phyloP scores from a whole-genome alignment of 2,329 filamentous ascomycete species.

The Fusarium euwallaceae region DNA sequence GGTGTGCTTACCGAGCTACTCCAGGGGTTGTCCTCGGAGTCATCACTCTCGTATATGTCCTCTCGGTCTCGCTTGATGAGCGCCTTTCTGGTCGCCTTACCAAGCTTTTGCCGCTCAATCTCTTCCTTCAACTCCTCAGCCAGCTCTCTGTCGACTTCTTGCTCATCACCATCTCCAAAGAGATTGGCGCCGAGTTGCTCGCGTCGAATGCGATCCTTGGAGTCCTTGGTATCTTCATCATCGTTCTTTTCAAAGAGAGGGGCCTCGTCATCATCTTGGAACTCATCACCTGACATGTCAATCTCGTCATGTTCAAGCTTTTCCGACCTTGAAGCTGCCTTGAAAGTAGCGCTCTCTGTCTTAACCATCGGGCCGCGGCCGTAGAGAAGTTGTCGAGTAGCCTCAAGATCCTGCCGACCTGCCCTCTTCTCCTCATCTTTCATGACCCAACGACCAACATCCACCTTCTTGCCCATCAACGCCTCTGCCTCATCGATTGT shows the following conservation, averaged over 20 bases:
- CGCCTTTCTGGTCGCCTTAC: conserved; percentile 83
- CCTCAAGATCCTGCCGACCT: conserved; percentile 71
- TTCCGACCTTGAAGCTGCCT: conserved; percentile 71
- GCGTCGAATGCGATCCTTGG: conserved; percentile 79
- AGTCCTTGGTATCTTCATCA: conserved; percentile 83
- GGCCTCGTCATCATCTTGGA: conserved; percentile 90
- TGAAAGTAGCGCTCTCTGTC: conserved; percentile 75
- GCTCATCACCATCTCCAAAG: conserved; percentile 78
- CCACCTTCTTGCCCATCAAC: conserved; percentile 82
- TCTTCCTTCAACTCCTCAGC: conserved; percentile 78
- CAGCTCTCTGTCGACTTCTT: conserved; percentile 80
- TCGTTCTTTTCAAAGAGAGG: conserved; percentile 81
- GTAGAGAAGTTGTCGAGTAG: conserved; percentile 65
- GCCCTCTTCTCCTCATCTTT: conserved; percentile 71
- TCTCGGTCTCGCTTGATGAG: conserved; percentile 89
- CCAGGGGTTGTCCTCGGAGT: conserved; percentile 60
- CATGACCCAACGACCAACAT: conserved; percentile 85
- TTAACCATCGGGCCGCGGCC: conserved; percentile 72
- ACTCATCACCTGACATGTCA: conserved; percentile 78
- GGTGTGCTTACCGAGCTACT: conserved; percentile 52
- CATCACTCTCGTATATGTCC: conserved; percentile 84
- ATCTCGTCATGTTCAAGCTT: conserved; percentile 79
- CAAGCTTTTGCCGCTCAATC: conserved; percentile 76
- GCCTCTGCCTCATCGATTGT: conserved; percentile 89
- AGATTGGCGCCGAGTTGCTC: conserved; percentile 90